Base-by-base conservation (phyloP, 139 green algal species). In the Chlorella vulgaris region DNA sequence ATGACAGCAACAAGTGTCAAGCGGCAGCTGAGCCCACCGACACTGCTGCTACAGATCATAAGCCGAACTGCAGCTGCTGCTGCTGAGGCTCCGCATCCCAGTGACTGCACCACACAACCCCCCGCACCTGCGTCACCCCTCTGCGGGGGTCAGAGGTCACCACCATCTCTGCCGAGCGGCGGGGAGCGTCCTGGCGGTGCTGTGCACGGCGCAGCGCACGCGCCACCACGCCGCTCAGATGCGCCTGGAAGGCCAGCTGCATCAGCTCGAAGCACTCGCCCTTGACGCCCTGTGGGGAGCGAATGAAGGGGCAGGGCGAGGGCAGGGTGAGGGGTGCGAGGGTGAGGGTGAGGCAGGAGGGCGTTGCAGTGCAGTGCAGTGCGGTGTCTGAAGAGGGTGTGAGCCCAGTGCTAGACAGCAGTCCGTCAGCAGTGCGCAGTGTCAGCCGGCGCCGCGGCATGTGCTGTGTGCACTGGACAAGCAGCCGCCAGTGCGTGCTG, bases 181-280 rank as follows among this genome's bases (percentile, higher is more conserved):
- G n/a, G 28, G 29, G 13, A 4, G 38, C 73, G 51, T 79, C 73
- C 73, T 79, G 73, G 8, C 73, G 35, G 73, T 79, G 73, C 53
- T 67, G 53, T 5, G 73, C 73, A 53, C 61, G 47, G 36, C 73
- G 73, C 53, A 79, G 73, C 35, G 73, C 58, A 35, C 73, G 73
- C 24, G 38, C n/a, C 5, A 79, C 29, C 29, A 55, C 18, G 69
- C 40, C 28, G 19, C 58, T 78, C 65, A 74, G 61, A 29, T 83
- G 78, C 26, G 78, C 39, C 78, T 78, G 66, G 53, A 78, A 83
- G 38, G 78, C 78, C 40, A 78, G 68, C 78, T 83, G 78, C 36
- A 83, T 35, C 22, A 78, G n/a, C 51, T 83, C 78, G 47, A 83
- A 78, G 38, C 78, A 83, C 78, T 78, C 53, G 18, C 42, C 42